phyloP scores from a whole-genome alignment of 768 basidiomycete species.

The Terana coerulea region DNA sequence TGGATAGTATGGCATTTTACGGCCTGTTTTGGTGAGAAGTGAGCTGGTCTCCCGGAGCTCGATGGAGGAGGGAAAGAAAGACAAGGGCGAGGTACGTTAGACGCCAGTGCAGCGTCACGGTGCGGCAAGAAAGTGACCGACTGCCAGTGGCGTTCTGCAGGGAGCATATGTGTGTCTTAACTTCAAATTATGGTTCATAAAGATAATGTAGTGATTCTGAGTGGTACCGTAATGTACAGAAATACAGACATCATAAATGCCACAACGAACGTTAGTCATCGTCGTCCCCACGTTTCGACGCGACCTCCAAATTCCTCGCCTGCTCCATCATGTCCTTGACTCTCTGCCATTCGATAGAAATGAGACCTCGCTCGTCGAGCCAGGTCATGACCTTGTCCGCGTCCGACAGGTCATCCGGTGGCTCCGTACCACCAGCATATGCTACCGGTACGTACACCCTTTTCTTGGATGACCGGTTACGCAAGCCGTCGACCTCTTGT shows the following conservation, averaged over 20 bases:
- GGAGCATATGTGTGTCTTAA: too few relatives aligned
- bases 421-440: constrained; percentile 47
- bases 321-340: constrained; percentile 72
- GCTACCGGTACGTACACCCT: constrained; percentile 55
- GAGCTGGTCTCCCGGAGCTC: too few relatives aligned
- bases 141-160: too few relatives aligned
- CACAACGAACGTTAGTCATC: constrained; percentile 8
- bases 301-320: constrained; percentile 59
- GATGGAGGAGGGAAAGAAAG: too few relatives aligned
- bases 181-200: too few relatives aligned
- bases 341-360: constrained; percentile 67
- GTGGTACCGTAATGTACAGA: too few relatives aligned
- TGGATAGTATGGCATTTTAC: constrained; percentile 31
- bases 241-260: neutral
- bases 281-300: constrained; percentile 44
- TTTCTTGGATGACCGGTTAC: constrained; percentile 13
- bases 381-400: constrained; percentile 82
- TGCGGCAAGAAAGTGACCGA: too few relatives aligned
- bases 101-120: too few relatives aligned
- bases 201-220: too few relatives aligned
- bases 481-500: constrained; percentile 56
- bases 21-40: too few relatives aligned
- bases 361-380: constrained; percentile 67
- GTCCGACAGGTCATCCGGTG: constrained; percentile 64
- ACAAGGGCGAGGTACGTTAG: too few relatives aligned